A percentile compares a stretch with the other conserved stretches of the same genome.
These are phyloP conservation scores for Fusarium paranaense DNA, from an alignment of 2,329 filamentous ascomycete species.

Conservation along the genomic window DNA sequence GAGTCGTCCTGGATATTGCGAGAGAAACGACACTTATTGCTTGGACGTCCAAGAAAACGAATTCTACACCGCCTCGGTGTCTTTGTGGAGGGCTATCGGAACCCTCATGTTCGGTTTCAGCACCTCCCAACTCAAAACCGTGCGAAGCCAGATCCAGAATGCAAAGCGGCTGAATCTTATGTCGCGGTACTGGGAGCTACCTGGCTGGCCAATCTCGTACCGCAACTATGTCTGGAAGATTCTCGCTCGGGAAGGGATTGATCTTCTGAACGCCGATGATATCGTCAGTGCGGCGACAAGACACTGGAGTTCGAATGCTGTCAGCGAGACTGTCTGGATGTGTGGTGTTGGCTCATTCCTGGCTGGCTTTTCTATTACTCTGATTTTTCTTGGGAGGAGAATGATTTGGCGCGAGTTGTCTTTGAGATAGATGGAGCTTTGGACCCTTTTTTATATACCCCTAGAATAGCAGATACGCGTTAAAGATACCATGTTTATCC, in stretches of 20 bases:
- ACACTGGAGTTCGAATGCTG: slow-evolving; percentile 30
- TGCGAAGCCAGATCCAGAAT: slow-evolving; percentile 58
- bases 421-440: neutral
- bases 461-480: neutral
- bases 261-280: slow-evolving; percentile 73
- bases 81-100: slow-evolving; percentile 66
- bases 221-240: slow-evolving; percentile 69
- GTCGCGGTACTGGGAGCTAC: slow-evolving; percentile 70
- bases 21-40: slow-evolving; percentile 14
- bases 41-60: slow-evolving; percentile 53
- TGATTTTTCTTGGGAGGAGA: slow-evolving; percentile 31
- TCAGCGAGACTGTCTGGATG: slow-evolving; percentile 36
- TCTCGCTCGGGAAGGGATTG: slow-evolving; percentile 65
- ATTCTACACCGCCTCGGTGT: slow-evolving; percentile 73
- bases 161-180: slow-evolving; percentile 66
- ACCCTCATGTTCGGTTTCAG: slow-evolving; percentile 53
- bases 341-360: slow-evolving; percentile 32
- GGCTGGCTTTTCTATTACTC: slow-evolving; percentile 21
- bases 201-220: slow-evolving; percentile 67
- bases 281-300: slow-evolving; percentile 53
- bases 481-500: neutral
- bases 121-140: slow-evolving; percentile 52
- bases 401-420: slow-evolving; percentile 4
- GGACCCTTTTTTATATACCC: neutral
- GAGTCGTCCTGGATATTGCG: slow-evolving; percentile 10